phyloP scores from a whole-genome alignment of 1,139 yeast genomes.

The Meyerozyma athensensis region DNA sequence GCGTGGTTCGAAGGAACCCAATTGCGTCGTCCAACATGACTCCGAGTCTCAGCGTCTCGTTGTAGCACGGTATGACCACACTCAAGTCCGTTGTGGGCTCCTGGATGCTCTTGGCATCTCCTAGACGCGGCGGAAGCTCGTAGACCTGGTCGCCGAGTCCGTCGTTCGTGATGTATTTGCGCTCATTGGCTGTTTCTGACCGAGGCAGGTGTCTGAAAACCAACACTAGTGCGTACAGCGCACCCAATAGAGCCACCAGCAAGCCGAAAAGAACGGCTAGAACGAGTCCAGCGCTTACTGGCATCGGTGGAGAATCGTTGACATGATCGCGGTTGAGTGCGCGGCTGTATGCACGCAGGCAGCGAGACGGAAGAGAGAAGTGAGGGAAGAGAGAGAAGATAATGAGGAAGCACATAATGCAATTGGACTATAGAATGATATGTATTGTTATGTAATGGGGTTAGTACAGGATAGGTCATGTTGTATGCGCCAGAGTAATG shows the following conservation, averaged over 20 bases:
- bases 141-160: constrained; percentile 12
- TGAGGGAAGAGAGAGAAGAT: too few species aligned
- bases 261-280: background rate
- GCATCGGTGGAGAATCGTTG: background rate
- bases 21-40: constrained; percentile 77
- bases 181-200: constrained; percentile 47
- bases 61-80: constrained; percentile 86
- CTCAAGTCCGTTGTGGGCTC: constrained; percentile 28
- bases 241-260: constrained; percentile 10
- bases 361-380: too few species aligned
- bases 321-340: too few species aligned
- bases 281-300: background rate
- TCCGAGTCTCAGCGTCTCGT: constrained; percentile 71
- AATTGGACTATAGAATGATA: too few species aligned
- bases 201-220: constrained; percentile 64
- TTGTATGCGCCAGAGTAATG: too few species aligned
- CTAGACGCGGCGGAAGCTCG: constrained; percentile 27
- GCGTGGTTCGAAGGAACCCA: constrained; percentile 40
- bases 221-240: constrained; percentile 39
- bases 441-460: too few species aligned
- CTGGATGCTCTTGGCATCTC: constrained; percentile 16
- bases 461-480: too few species aligned
- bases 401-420: too few species aligned
- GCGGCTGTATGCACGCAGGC: too few species aligned
- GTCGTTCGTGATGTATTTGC: constrained; percentile 42